Conservation (phyloP, 208 protist genomes). For the Wallacemonas sp. region DNA sequence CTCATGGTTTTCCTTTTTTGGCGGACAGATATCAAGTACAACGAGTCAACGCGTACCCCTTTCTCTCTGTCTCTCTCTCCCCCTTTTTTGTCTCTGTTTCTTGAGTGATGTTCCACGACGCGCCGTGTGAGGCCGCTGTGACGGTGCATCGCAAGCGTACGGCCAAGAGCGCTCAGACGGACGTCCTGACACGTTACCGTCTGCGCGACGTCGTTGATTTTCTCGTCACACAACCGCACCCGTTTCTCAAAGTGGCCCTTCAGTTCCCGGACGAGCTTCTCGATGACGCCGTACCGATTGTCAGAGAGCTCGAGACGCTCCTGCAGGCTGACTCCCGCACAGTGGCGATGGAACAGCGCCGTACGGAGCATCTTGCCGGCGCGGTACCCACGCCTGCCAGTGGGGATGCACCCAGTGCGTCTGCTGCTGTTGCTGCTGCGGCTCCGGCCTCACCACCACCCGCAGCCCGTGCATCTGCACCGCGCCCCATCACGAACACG, state of each 20-base stretch:
- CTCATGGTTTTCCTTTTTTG: no score
- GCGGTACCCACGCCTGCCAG: no score
- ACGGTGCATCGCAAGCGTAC: slow-evolving; percentile 38
- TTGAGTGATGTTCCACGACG: slow-evolving; percentile 78
- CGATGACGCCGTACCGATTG: slow-evolving; percentile 60
- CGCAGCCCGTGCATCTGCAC: not conserved
- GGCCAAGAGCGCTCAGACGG: not conserved
- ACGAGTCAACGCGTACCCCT: not conserved
- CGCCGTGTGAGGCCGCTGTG: slow-evolving; percentile 47
- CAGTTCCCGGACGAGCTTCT: slow-evolving; percentile 92
- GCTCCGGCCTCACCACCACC: not conserved
- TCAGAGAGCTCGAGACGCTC: slow-evolving; percentile 45
- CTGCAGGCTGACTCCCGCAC: slow-evolving; percentile 40
- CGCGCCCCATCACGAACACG: not conserved
- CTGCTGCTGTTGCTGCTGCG: not conserved
- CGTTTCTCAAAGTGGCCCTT: slow-evolving; percentile 63
- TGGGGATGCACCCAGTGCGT: not conserved
- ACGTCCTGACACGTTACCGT: slow-evolving; percentile 24
- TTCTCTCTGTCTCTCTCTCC: slow-evolving; percentile 11
- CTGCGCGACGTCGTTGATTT: slow-evolving; percentile 32
- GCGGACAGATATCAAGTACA: no score
- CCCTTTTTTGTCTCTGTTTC: slow-evolving; percentile 1
- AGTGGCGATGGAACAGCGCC: slow-evolving; percentile 15
- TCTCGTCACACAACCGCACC: slow-evolving; percentile 13
- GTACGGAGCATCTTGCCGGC: no score